phyloP scores from a whole-genome alignment of 305 asterid genomes.

The Fraxinus paxiana region DNA sequence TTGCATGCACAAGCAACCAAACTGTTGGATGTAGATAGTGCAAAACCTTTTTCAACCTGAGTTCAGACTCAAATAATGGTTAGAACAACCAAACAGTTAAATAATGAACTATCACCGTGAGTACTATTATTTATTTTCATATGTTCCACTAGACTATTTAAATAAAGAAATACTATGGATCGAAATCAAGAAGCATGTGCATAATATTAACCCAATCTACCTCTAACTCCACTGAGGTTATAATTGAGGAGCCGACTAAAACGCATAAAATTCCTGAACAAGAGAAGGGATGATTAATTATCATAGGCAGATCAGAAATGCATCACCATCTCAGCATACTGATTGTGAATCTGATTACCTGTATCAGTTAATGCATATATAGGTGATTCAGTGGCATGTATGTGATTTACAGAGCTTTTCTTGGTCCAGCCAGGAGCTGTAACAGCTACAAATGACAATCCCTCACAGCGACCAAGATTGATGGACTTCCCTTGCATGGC shows the following conservation, averaged over 20 bases:
- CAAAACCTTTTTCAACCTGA: conserved; percentile 64
- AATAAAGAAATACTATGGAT: not conserved
- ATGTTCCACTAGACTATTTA: not conserved
- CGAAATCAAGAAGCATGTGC: not conserved
- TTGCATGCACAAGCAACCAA: conserved; percentile 71
- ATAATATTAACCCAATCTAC: conserved; percentile 29
- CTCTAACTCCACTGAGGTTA: conserved; percentile 53
- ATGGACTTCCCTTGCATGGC: conserved; percentile 38
- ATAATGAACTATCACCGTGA: not conserved
- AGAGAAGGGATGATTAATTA: conserved; percentile 4
- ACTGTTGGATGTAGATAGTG: conserved; percentile 48
- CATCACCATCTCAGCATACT: not conserved
- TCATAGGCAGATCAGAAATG: conserved; percentile 10
- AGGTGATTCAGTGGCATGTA: conserved; percentile 35
- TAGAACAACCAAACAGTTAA: not conserved
- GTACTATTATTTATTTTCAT: not conserved
- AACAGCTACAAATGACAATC: conserved; percentile 49
- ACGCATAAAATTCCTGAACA: conserved; percentile 51
- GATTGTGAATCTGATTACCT: conserved; percentile 36
- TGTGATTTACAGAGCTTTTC: conserved; percentile 19
- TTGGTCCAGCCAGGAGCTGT: conserved; percentile 31
- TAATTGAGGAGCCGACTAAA: conserved; percentile 41
- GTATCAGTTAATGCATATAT: conserved; percentile 56
- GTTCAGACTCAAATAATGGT: conserved; percentile 18
- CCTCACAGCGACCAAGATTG: conserved; percentile 41